Evolutionary conservation across 768 basidiomycete species (phyloP).

Genomic region (Boletus coccyginus): DNA sequence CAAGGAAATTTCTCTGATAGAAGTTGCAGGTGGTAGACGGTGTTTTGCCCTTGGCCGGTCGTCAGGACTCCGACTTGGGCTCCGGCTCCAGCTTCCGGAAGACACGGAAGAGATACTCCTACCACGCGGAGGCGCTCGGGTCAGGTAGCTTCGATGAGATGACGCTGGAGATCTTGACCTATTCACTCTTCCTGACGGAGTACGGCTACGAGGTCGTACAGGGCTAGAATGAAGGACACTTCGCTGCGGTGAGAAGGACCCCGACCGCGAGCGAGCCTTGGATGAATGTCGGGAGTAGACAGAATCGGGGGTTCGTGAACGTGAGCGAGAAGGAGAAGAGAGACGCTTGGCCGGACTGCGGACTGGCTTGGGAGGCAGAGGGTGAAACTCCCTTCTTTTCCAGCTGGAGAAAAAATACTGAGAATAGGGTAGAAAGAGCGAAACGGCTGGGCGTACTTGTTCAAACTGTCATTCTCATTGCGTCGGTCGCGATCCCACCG

Average conservation of each 20-base stretch:
- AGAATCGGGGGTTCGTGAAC: constrained; percentile 60
- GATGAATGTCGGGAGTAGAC: constrained; percentile 62
- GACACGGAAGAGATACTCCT: constrained; percentile 55
- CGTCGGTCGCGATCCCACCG: constrained; percentile 41
- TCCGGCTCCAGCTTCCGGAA: constrained; percentile 55
- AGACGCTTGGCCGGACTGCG: constrained; percentile 38
- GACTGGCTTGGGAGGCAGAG: constrained; percentile 38
- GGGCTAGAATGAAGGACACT: constrained; percentile 57
- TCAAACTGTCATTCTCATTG: constrained; percentile 62
- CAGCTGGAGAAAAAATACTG: constrained; percentile 44
- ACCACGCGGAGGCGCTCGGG: constrained; percentile 34
- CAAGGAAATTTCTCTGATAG: constrained; percentile 35
- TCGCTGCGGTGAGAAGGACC: constrained; percentile 54
- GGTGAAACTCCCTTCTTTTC: constrained; percentile 56
- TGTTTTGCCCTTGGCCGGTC: constrained; percentile 56
- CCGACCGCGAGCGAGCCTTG: constrained; percentile 61
- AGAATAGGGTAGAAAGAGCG: constrained; percentile 7
- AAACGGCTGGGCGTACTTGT: constrained; percentile 55
- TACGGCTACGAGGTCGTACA: constrained; percentile 42
- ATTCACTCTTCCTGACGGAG: constrained; percentile 45
- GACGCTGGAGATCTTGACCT: constrained; percentile 41
- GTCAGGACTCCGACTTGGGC: constrained; percentile 53
- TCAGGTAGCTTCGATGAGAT: constrained; percentile 40
- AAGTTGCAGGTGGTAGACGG: constrained; percentile 53
- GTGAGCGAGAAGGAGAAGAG: constrained; percentile 49